Conservation (phyloP, 495 filamentous ascomycete species). For the Penicillium atrosanguineum region DNA sequence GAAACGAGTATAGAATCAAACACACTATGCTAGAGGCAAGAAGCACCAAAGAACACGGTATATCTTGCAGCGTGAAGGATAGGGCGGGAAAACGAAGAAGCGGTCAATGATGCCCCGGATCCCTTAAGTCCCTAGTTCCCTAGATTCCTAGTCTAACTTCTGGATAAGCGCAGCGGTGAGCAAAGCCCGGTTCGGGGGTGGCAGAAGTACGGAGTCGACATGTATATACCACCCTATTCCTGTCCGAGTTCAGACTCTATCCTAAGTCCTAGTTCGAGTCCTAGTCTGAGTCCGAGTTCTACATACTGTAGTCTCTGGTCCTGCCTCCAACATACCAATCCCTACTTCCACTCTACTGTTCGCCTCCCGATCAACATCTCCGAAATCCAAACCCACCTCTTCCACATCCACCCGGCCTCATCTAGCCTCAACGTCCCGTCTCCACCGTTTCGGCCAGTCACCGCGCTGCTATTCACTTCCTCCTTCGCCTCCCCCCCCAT, state of each 20-base stretch:
- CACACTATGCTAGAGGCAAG: no score
- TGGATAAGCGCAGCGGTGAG: neutral
- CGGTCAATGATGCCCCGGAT: neutral
- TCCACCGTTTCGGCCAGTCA: conserved; percentile 22
- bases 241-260: no score
- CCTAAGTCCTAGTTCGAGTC: no score
- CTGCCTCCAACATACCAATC: neutral
- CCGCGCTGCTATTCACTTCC: conserved; percentile 8
- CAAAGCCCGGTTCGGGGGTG: no score
- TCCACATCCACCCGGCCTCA: neutral
- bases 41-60: no score
- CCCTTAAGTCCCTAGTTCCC: no score
- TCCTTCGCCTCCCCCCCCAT: conserved; percentile 2
- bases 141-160: no score
- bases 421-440: conserved; percentile 18
- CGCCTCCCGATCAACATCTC: neutral
- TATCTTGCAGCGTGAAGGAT: neutral
- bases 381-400: neutral
- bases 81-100: neutral
- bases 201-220: no score
- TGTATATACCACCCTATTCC: no score
- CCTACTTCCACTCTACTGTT: neutral
- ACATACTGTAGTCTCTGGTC: neutral
- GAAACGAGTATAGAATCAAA: no score
- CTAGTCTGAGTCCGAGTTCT: no score